A percentile compares a stretch with the other conserved stretches of the same genome.
Conservation (phyloP, 2,329 filamentous ascomycete species). For the Chaetomiaceae sp. region DNA sequence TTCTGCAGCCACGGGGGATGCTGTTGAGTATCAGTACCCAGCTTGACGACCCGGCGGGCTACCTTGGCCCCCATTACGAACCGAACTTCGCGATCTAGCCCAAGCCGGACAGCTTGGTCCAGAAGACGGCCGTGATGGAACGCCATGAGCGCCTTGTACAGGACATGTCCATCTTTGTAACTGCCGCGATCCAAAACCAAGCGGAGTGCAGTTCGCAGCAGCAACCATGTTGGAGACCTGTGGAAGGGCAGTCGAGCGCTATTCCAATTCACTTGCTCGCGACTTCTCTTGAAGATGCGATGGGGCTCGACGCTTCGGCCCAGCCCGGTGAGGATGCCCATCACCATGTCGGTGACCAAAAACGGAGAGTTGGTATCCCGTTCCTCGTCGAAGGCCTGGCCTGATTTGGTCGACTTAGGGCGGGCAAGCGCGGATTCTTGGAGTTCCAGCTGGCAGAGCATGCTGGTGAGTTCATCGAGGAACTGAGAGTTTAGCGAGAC, state of each 20-base stretch:
- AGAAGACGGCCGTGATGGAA: slow-evolving; percentile 21
- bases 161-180: neutral
- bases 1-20: slow-evolving; percentile 4
- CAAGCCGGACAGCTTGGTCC: neutral
- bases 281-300: slow-evolving; percentile 18
- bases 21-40: slow-evolving; percentile 6
- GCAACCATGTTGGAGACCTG: slow-evolving; percentile 21
- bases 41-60: slow-evolving; percentile 18
- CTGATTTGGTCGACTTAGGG: slow-evolving; percentile 13
- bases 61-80: slow-evolving; percentile 22
- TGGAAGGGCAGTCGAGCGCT: slow-evolving; percentile 13
- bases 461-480: neutral
- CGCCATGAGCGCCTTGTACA: slow-evolving; percentile 19
- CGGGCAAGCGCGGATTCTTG: slow-evolving; percentile 6
- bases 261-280: slow-evolving; percentile 22
- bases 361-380: slow-evolving; percentile 19
- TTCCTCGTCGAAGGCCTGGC: neutral
- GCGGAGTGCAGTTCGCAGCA: slow-evolving; percentile 21
- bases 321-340: slow-evolving; percentile 12
- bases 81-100: slow-evolving; percentile 7
- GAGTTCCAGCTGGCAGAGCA: slow-evolving; percentile 8
- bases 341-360: slow-evolving; percentile 19
- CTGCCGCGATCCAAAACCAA: slow-evolving; percentile 17
- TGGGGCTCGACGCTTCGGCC: slow-evolving; percentile 12
- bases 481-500: neutral